These are phyloP conservation scores for Nicotiana paniculata DNA, from an alignment of 257 asterid species.

Conservation along the genomic window DNA sequence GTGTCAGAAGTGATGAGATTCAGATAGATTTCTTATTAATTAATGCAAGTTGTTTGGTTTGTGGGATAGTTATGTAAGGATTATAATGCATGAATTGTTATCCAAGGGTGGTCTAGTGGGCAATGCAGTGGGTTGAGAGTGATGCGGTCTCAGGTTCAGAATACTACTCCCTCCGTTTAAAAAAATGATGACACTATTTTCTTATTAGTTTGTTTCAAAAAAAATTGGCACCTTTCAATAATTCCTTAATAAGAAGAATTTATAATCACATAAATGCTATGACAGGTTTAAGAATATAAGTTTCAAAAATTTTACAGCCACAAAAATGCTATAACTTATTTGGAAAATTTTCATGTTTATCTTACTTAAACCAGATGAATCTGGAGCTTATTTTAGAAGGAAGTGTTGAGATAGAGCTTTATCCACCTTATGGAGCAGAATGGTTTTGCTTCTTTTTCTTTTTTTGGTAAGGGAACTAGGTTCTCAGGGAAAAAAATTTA, in stretches of 20 bases:
- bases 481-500: background rate
- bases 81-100: background rate
- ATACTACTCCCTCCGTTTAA: too few relatives aligned
- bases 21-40: background rate
- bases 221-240: too few relatives aligned
- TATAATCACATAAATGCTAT: too few relatives aligned
- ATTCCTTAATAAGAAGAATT: too few relatives aligned
- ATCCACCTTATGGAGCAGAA: background rate
- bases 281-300: too few relatives aligned
- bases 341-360: background rate
- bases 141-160: too few relatives aligned
- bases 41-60: background rate
- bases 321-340: too few relatives aligned
- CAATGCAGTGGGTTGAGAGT: too few relatives aligned
- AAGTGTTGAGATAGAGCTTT: background rate
- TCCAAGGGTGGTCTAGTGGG: background rate
- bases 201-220: too few relatives aligned
- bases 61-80: background rate
- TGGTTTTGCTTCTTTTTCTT: background rate
- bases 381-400: background rate
- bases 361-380: background rate
- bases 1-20: background rate
- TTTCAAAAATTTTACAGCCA: too few relatives aligned
- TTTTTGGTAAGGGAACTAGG: background rate
- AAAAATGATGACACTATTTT: too few relatives aligned